Evolutionary conservation across 345 rosid species (phyloP), one percentile per base, ranked within the genome.

Genomic region (Eucalyptus cloeziana): DNA sequence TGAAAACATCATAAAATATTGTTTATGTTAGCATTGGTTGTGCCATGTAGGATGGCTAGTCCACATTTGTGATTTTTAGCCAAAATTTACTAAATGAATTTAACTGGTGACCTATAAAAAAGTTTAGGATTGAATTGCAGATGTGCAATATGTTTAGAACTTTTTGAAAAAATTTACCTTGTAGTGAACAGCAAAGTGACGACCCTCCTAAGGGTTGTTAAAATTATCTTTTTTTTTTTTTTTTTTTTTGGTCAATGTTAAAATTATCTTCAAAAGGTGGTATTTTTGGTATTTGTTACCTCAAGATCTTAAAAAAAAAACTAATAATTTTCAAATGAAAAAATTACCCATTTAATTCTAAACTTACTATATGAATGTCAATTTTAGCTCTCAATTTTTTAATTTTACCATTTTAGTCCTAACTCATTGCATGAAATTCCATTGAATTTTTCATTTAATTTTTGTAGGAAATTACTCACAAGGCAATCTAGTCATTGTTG

Each of bases 11-110:
- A 52, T 24, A 56, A 56, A 56, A 24, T 22, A 49, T 56, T 56
- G 12, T 21, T 22, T 56, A 22, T 9, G 10, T 22, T 1, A 22
- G 1, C 12, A 21, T 3, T 24, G 4, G 27, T 5, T 6, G 5
- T 56, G 5, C 8, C 12, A 56, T 24, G 12, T 56, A 22, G 11
- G 62, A 56, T 24, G 27, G 5, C 6, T 56, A 56, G 27, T 56
- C 13, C 12, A 56, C 62, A 8, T 56, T 56, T 22, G 62, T 22
- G 30, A 22, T 24, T 56, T 56, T 4, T 56, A 6, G 62, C 13
- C 14, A 10, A 56, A 56, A 56, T 56, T 24, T 56, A 24, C 30
- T 56, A 56, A 4, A 56, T 56, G 30, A 25, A 56, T 6, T 56
- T 24, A 56, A 24, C 10, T 24, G 13, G 62, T 7, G 24, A 56